Evolutionary conservation across 495 filamentous ascomycete genomes (phyloP).

Genomic region (Hamigera avellanea): DNA sequence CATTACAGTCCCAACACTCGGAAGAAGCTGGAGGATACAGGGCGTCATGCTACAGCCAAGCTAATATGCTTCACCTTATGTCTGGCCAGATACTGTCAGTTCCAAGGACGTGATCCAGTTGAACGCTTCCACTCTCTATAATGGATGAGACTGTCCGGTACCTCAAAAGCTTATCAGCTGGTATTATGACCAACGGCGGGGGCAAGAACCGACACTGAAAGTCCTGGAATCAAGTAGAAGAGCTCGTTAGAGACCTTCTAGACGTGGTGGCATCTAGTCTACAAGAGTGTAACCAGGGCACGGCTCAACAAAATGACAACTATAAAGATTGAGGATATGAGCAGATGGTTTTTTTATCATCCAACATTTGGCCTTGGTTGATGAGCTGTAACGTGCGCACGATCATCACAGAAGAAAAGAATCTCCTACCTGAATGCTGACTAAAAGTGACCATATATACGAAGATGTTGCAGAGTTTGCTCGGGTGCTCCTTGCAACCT

Average conservation of each 20-base stretch:
- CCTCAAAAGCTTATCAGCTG: constrained; percentile 11
- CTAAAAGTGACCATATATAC: constrained; percentile 16
- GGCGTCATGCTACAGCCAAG: neutral
- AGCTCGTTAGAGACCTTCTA: constrained; percentile 24
- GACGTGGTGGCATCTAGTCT: constrained; percentile 25
- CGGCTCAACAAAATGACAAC: neutral
- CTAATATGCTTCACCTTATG: no score
- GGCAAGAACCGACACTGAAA: constrained; percentile 12
- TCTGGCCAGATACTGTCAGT: constrained; percentile 12
- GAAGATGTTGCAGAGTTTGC: constrained; percentile 25
- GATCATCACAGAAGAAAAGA: constrained; percentile 1
- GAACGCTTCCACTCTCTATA: constrained; percentile 14
- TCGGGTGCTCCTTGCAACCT: constrained; percentile 15
- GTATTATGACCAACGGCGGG: constrained; percentile 8
- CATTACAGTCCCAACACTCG: constrained; percentile 16
- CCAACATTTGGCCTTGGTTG: no score
- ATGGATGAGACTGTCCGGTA: constrained; percentile 18
- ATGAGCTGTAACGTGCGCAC: neutral
- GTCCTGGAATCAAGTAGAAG: constrained; percentile 17
- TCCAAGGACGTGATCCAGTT: constrained; percentile 10
- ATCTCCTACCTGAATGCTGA: neutral
- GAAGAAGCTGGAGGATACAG: constrained; percentile 13
- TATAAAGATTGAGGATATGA: constrained; percentile 1
- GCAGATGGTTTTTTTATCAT: no score
- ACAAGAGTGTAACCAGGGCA: neutral